Evolutionary conservation across 768 basidiomycete species (phyloP).

Genomic region (Phanerochaete carnosa): DNA sequence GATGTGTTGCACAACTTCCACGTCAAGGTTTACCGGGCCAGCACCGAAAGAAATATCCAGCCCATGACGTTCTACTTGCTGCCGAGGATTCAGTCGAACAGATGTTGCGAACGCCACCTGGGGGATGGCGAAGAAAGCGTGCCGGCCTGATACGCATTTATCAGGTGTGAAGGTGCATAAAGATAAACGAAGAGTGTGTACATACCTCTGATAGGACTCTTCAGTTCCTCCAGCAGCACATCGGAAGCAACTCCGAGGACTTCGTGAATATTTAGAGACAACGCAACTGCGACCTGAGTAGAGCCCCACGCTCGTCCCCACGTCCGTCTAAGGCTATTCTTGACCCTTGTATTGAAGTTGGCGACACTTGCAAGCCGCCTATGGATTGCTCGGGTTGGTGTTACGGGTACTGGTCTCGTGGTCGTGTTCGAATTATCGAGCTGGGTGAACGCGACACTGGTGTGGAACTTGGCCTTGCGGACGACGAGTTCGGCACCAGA

Average conservation of each 20-base stretch:
- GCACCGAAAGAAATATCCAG: slow-evolving; percentile 43
- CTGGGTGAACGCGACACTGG: slow-evolving; percentile 53
- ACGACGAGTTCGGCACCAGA: slow-evolving; percentile 49
- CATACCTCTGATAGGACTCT: background rate
- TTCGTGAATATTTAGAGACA: slow-evolving; percentile 47
- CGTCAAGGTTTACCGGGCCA: slow-evolving; percentile 43
- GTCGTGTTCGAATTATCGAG: slow-evolving; percentile 32
- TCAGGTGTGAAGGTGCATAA: background rate
- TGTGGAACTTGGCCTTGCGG: slow-evolving; percentile 49
- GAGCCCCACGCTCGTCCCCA: slow-evolving; percentile 68
- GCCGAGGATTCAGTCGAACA: slow-evolving; percentile 55
- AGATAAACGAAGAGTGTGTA: background rate
- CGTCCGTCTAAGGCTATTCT: slow-evolving; percentile 57
- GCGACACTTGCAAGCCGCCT: slow-evolving; percentile 43
- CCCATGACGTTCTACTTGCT: slow-evolving; percentile 54
- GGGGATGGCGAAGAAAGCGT: slow-evolving; percentile 43
- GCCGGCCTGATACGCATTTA: background rate
- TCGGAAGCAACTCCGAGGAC: slow-evolving; percentile 36
- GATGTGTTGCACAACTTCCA: slow-evolving; percentile 37
- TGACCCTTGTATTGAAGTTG: slow-evolving; percentile 62
- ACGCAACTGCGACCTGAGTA: slow-evolving; percentile 52
- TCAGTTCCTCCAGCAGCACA: background rate
- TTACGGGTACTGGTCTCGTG: background rate
- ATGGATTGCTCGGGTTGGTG: slow-evolving; percentile 10
- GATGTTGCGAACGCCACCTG: slow-evolving; percentile 46